phyloP scores from a whole-genome alignment of 1,284 basidiomycete genomes.

The Cerioporus squamosus region DNA sequence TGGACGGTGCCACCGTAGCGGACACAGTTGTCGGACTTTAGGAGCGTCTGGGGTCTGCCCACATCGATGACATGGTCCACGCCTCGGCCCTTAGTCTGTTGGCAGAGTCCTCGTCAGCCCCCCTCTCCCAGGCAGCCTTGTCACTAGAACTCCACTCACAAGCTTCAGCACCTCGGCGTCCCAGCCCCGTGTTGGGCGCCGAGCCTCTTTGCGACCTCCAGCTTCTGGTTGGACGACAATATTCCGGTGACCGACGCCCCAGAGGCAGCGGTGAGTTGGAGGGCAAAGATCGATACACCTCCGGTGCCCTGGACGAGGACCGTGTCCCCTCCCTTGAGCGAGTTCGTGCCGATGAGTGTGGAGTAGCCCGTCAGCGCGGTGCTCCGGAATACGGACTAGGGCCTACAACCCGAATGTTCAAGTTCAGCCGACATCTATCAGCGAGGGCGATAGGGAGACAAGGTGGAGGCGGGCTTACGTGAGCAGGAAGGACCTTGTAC shows the following conservation, averaged over 20 bases:
- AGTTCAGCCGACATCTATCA: neutral
- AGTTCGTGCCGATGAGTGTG: conserved; percentile 38
- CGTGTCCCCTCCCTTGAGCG: conserved; percentile 32
- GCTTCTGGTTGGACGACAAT: conserved; percentile 45
- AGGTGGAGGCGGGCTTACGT: conserved; percentile 17
- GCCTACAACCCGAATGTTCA: conserved; percentile 6
- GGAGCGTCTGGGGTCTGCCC: conserved; percentile 44
- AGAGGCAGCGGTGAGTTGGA: conserved; percentile 42
- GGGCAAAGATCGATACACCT: conserved; percentile 39
- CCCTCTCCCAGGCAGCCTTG: no score
- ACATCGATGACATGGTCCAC: conserved; percentile 47
- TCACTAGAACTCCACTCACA: no score
- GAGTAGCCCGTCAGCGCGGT: conserved; percentile 46
- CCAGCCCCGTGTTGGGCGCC: conserved; percentile 42
- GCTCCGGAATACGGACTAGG: conserved; percentile 37
- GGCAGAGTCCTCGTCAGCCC: no score
- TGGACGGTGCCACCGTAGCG: conserved; percentile 41
- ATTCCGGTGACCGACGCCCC: conserved; percentile 46
- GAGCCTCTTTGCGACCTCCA: conserved; percentile 31
- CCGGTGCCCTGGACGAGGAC: conserved; percentile 43
- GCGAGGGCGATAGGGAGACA: neutral
- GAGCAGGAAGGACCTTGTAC: conserved; percentile 40
- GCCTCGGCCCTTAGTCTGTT: conserved; percentile 35
- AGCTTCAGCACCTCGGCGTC: conserved; percentile 35
- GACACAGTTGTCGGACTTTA: conserved; percentile 39